Evolutionary conservation across 805 yeast genomes (phyloP), one percentile per base, ranked within the genome.

Genomic region (Maudiozyma pseudohumilis): DNA sequence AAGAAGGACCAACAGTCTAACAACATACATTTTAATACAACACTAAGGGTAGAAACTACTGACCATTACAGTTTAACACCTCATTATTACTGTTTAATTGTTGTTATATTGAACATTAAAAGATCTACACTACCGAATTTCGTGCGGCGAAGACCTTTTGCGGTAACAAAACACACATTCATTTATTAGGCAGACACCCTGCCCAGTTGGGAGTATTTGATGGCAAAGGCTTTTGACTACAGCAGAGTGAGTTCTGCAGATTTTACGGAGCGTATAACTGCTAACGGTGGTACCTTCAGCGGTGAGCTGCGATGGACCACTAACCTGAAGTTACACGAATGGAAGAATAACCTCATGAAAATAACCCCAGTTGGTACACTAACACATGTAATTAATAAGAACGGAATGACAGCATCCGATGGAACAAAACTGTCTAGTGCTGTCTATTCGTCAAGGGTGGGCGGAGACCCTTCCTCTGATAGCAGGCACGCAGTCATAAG

Each of bases 281-380:
- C 18, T 18, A n/a, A 28, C 13, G 33, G 46, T 17, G 59, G 58
- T 2, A 41, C 47, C 2, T 55, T 54, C 36, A 18, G 37, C 24
- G 57, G 56, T 11, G 43, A 42, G 17, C 41, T 47, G 5, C 44
- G 44, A 37, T 53, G 56, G 59, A 45, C 51, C 29, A 40, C 44
- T 21, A 40, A 47, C 23, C 32, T 48, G 10, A 29, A 35, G 12
- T 32, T 48, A 22, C 40, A 41, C 20, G 49, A 47, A 30, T 55
- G 60, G 60, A 48, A 46, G 18, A 44, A 41, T 3, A 40, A 45
- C 32, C 35, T 21, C n/a, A 22, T 53, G 6, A 38, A 44, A 25
- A 51, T 55, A 11, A 44, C 53, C 17, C 25, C 30, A 5, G 18
- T 13, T 3, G 55, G 55, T 9, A 39, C 47, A 3, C 36, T 50